These are phyloP conservation scores for Phytophthora capsici DNA, from an alignment of 352 stramenopile species.

Conservation along the genomic window DNA sequence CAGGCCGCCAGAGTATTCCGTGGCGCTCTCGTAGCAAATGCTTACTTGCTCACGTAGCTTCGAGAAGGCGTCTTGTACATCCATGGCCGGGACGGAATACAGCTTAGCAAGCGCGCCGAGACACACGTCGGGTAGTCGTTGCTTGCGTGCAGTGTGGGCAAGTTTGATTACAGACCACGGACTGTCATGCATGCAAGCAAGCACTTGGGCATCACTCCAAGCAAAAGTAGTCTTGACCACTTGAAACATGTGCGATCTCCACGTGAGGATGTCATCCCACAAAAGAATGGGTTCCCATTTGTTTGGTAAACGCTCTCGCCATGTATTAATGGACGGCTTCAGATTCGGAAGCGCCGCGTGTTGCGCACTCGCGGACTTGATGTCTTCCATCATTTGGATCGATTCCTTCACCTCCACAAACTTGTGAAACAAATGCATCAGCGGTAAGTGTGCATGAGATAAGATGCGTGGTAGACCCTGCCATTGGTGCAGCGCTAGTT, in stretches of 20 bases:
- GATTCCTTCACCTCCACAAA: constrained; percentile 94
- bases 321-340: constrained; percentile 93
- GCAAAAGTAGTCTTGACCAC: constrained; percentile 90
- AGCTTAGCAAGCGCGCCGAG: constrained; percentile 87
- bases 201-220: constrained; percentile 89
- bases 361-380: constrained; percentile 81
- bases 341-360: constrained; percentile 89
- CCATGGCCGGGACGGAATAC: constrained; percentile 91
- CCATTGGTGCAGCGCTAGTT: constrained; percentile 90
- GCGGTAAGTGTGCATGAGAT: constrained; percentile 74
- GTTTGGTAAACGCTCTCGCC: constrained; percentile 93
- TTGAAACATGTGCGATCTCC: constrained; percentile 94
- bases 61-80: constrained; percentile 92
- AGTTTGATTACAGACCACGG: constrained; percentile 94
- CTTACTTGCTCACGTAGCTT: constrained; percentile 94
- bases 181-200: constrained; percentile 92
- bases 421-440: constrained; percentile 91
- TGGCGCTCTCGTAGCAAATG: constrained; percentile 92
- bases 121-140: constrained; percentile 89
- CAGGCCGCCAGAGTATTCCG: constrained; percentile 86
- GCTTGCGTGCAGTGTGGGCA: constrained; percentile 90
- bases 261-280: constrained; percentile 95
- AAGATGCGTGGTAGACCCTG: constrained; percentile 86
- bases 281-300: constrained; percentile 93
- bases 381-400: constrained; percentile 91